Base-by-base conservation (phyloP, 2,329 filamentous ascomycete genomes). In the Passalora sequoiae region DNA sequence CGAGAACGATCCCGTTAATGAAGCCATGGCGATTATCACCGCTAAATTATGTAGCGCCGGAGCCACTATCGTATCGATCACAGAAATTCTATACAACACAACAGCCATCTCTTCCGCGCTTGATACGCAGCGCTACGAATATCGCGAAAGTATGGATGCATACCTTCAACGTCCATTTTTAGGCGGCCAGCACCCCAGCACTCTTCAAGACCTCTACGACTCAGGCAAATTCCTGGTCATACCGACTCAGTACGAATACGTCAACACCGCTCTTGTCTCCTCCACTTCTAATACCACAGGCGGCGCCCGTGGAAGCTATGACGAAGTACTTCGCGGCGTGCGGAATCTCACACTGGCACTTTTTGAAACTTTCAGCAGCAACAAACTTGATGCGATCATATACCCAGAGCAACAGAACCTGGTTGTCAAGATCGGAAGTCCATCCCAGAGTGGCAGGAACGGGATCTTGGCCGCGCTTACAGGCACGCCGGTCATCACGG, bases 401-500 rank as follows among this genome's bases (percentile, higher is more conserved):
- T 84, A 83, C 60, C 80, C 80, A 0, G 74, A 83, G 57, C 80
- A 84, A 55, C 74, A 73, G 56, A 81, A 81, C 41, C 70, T 83
- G 1, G 77, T 80, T 4, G 78, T 81, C 2, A 71, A 72, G 33
- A 60, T 81, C 17, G 78, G 78, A 3, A 70, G 72, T 1, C 66
- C 73, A 0, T 74, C 70, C 0, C 80, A 84, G 61, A 65, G 65
- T n/a, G 78, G 78, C 1, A 67, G 80, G 2, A 84, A 79, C 50
- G 76, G 75, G 2, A 74, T 77, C 35, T 55, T 78, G 1, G 76
- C 74, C 2, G 74, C 75, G 1, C 55, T 78, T 40, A 77, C 74
- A 1, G 75, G 75, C 1, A 66, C 59, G 4, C 75, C 75, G 7
- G 75, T 77, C 4, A 67, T 78, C 4, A 73, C 72, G 2, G 65